These are phyloP conservation scores for Jacaranda copaia DNA, from an alignment of 257 asterid genomes.

Conservation along the genomic window DNA sequence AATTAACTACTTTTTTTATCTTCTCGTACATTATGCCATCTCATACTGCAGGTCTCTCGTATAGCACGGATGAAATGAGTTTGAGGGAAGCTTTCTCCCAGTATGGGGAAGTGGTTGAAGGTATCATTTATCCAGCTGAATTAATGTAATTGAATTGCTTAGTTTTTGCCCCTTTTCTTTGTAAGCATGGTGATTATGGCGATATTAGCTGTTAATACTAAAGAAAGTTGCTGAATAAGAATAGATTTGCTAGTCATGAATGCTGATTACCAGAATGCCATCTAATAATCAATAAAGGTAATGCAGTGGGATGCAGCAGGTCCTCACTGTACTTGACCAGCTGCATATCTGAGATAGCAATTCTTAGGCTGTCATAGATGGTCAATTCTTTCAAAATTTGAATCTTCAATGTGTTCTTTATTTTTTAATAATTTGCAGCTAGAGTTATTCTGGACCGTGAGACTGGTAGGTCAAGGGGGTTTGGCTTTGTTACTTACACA, in stretches of 20 bases:
- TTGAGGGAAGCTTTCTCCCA: constrained; percentile 76
- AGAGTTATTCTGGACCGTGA: constrained; percentile 80
- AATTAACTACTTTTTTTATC: neutral
- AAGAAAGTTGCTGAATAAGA: neutral
- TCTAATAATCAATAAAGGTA: neutral
- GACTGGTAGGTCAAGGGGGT: constrained; percentile 89
- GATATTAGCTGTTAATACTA: neutral
- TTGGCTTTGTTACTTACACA: constrained; percentile 81
- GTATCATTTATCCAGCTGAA: constrained; percentile 43
- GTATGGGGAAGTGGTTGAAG: constrained; percentile 79
- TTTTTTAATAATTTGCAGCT: constrained; percentile 55
- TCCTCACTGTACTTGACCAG: neutral
- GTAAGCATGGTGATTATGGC: neutral
- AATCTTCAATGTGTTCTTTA: neutral
- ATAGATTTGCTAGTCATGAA: constrained; percentile 11
- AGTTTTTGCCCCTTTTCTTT: neutral
- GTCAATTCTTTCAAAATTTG: neutral
- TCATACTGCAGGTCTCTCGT: constrained; percentile 71
- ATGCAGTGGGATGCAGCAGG: neutral
- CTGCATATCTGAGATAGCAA: neutral
- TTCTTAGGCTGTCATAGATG: neutral
- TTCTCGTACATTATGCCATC: neutral
- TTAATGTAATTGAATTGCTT: neutral
- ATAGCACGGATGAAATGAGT: constrained; percentile 67
- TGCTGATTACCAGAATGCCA: neutral